Evolutionary conservation across 140 eudicot genomes (phyloP).

Genomic region (Anethum foeniculum): DNA sequence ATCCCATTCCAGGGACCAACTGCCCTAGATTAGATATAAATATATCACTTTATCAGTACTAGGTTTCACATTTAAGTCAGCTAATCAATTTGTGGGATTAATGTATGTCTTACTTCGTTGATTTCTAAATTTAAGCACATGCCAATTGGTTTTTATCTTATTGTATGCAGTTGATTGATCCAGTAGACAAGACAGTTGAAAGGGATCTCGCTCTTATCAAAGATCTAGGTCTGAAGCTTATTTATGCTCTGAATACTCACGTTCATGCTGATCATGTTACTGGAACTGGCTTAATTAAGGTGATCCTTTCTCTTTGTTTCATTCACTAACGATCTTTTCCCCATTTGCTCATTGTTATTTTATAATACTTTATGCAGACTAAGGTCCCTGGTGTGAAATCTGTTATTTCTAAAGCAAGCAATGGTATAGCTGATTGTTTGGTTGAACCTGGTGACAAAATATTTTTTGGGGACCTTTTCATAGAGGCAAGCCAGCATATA

Average conservation of each 20-base stretch:
- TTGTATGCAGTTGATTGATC: conserved; percentile 71
- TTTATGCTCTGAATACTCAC: conserved; percentile 90
- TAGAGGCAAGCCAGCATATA: conserved; percentile 51
- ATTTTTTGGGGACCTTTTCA: conserved; percentile 66
- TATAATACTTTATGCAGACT: conserved; percentile 38
- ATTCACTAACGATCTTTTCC: not conserved
- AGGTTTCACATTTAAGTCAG: not conserved
- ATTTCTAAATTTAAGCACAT: not conserved
- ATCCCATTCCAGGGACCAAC: no score
- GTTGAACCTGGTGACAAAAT: conserved; percentile 87
- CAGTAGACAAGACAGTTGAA: conserved; percentile 87
- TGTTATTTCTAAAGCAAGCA: conserved; percentile 83
- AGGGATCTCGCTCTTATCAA: conserved; percentile 76
- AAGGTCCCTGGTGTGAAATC: conserved; percentile 84
- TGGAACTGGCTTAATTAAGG: conserved; percentile 83
- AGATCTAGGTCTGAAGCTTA: conserved; percentile 84
- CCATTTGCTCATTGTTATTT: not conserved
- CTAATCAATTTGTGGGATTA: not conserved
- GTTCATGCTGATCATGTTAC: conserved; percentile 99
- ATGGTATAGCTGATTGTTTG: conserved; percentile 74
- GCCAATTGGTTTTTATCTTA: not conserved
- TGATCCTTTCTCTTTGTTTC: conserved; percentile 12
- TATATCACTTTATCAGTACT: not conserved
- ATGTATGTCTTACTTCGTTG: not conserved
- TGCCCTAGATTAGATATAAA: not conserved